Evolutionary conservation across 78 protist species (phyloP), one percentile per base, ranked within the genome.

Genomic region (Bodo saltans): DNA sequence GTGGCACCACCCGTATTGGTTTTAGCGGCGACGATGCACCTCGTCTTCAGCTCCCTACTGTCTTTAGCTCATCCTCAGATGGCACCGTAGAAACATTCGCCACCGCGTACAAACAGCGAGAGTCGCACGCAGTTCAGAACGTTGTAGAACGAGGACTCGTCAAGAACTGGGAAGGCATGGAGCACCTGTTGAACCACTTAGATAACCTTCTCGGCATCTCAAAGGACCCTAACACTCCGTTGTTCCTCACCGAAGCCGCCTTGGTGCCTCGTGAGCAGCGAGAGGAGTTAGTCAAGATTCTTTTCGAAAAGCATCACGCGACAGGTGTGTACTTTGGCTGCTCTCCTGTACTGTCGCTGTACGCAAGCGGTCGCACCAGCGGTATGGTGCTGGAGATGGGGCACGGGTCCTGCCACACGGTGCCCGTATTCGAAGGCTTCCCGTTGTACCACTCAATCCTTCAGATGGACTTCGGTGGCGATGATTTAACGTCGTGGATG

Each of bases 11-110:
- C 53, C 87, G 86, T 12, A 89, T 84, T 38, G 91, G 91, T 0
- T 86, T 88, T 37, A 41, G 76, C 40, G 91, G 87, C 60, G 88
- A 83, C 70, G 88, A 85, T 41, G 72, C 60, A 8, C 88, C 88
- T 40, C 47, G 85, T 0, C 23, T 30, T 34, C 52, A 34, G 37
- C 12, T 74, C 35, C 91, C 89, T 0, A 3, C 47, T 12, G 39
- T 3, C 11, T 42, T 89, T 0, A 88, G 85, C 2, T 78, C 78
- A 34, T 1, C 12, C 1, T 17, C 32, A 2, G 11, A 21, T 4
- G 81, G 42, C 40, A 40, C 70, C 35, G 52, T 76, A 71, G 91
- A 84, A 27, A 1, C 12, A 39, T 85, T 27, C 41, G 74, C 68
- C 33, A 86, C 84, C 17, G 92, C 92, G 26, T 52, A 75, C 1